These are phyloP conservation scores for Themeda triandra DNA, from an alignment of 176 grass and related monocot species.

Conservation along the genomic window DNA sequence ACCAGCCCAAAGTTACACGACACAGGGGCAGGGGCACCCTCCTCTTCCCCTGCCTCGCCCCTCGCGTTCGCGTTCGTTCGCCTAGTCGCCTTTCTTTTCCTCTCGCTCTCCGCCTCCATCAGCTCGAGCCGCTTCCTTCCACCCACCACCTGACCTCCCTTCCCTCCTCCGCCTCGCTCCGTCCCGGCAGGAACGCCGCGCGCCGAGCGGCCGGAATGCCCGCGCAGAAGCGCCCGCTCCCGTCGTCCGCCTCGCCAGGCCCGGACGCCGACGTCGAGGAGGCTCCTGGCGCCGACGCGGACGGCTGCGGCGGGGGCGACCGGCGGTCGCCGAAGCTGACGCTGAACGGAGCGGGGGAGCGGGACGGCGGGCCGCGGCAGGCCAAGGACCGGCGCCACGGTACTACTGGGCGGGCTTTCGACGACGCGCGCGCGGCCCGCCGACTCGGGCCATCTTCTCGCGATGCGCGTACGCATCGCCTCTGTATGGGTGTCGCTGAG, in stretches of 20 bases:
- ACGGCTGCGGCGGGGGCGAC: not conserved
- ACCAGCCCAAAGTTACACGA: slow-evolving; percentile 37
- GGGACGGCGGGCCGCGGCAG: not conserved
- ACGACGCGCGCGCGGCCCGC: not conserved
- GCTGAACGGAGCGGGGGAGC: slow-evolving; percentile 23
- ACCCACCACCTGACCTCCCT: slow-evolving; percentile 28
- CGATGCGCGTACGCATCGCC: slow-evolving; percentile 36
- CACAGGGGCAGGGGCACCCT: not conserved
- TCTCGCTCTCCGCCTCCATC: slow-evolving; percentile 54
- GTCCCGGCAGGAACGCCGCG: slow-evolving; percentile 28
- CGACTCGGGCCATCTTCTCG: slow-evolving; percentile 2
- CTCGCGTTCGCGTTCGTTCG: slow-evolving; percentile 8
- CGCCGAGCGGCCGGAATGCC: slow-evolving; percentile 44
- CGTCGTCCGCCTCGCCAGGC: slow-evolving; percentile 18
- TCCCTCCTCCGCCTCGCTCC: not conserved
- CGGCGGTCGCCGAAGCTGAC: not conserved
- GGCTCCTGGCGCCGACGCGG: slow-evolving; percentile 1
- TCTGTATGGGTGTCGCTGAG: slow-evolving; percentile 9
- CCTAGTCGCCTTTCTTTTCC: slow-evolving; percentile 28
- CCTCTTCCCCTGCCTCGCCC: not conserved
- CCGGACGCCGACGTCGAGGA: slow-evolving; percentile 21
- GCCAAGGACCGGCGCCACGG: slow-evolving; percentile 25
- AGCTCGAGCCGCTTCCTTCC: slow-evolving; percentile 43
- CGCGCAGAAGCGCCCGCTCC: slow-evolving; percentile 58
- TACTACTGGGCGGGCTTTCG: slow-evolving; percentile 15